Evolutionary conservation across 805 yeast genomes (phyloP).

Genomic region (Teunomyces panamensis): DNA sequence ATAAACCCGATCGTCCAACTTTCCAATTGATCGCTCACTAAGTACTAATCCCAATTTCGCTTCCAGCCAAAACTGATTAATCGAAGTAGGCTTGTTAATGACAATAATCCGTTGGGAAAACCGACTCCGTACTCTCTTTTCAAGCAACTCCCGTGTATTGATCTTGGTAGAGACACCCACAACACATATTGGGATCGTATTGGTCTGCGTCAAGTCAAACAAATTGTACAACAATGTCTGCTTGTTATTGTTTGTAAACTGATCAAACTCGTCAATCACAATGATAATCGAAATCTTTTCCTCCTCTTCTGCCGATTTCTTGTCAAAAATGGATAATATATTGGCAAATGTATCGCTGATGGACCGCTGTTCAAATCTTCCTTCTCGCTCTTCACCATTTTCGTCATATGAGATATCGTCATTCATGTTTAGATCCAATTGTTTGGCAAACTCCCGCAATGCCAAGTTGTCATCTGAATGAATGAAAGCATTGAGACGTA

Average conservation of each 20-base stretch:
- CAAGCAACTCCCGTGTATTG: slow-evolving; percentile 76
- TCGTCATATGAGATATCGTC: slow-evolving; percentile 7
- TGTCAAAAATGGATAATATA: slow-evolving; percentile 52
- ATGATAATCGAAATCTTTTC: slow-evolving; percentile 61
- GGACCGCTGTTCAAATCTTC: slow-evolving; percentile 47
- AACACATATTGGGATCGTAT: slow-evolving; percentile 71
- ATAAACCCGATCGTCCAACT: slow-evolving; percentile 16
- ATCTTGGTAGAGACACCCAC: slow-evolving; percentile 76
- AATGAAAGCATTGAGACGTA: slow-evolving; percentile 65
- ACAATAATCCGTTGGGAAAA: slow-evolving; percentile 77
- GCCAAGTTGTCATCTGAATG: slow-evolving; percentile 79
- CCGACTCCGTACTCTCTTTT: slow-evolving; percentile 86
- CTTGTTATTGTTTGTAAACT: slow-evolving; percentile 64
- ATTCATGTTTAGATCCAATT: slow-evolving; percentile 50
- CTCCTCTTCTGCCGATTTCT: slow-evolving; percentile 15
- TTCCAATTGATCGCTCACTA: slow-evolving; percentile 12
- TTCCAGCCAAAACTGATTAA: slow-evolving; percentile 51
- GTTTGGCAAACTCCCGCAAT: slow-evolving; percentile 80
- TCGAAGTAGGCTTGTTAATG: slow-evolving; percentile 47
- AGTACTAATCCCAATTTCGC: slow-evolving; percentile 40
- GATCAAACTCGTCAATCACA: slow-evolving; percentile 81
- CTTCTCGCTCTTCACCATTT: slow-evolving; percentile 11
- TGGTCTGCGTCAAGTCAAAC: slow-evolving; percentile 78
- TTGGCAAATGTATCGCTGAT: slow-evolving; percentile 60
- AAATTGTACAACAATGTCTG: slow-evolving; percentile 86